Conservation (phyloP, 495 filamentous ascomycete genomes). For the Hyphodiscus hymeniophilus region DNA sequence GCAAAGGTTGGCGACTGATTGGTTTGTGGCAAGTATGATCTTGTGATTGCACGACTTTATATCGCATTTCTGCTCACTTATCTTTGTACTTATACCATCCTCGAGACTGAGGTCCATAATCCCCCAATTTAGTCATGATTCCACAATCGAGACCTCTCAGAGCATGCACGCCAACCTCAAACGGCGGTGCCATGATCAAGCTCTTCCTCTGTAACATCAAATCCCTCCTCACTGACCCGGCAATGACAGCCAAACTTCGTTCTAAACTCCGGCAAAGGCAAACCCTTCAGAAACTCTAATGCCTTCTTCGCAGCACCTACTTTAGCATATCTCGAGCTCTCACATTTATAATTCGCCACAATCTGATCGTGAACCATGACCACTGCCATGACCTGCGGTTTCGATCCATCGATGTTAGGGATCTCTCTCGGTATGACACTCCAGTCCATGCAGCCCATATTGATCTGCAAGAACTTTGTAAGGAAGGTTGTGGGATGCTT, state of each 20-base stretch:
- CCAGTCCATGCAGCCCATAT: constrained; percentile 42
- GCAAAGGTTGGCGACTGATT: too few species aligned
- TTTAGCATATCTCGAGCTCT: constrained; percentile 63
- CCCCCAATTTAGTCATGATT: too few species aligned
- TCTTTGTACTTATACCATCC: too few species aligned
- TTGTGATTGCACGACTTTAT: too few species aligned
- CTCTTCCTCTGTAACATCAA: background rate
- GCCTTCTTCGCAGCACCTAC: constrained; percentile 64
- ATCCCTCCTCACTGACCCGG: background rate
- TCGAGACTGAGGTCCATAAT: too few species aligned
- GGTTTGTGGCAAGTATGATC: too few species aligned
- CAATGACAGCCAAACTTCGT: constrained; percentile 58
- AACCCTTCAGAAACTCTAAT: constrained; percentile 44
- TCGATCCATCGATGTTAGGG: constrained; percentile 17
- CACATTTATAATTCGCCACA: constrained; percentile 51
- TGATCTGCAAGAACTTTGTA: constrained; percentile 31
- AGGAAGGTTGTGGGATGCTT: constrained; percentile 64
- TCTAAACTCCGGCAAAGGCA: constrained; percentile 53
- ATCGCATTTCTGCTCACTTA: too few species aligned
- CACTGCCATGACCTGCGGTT: constrained; percentile 49
- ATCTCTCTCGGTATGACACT: constrained; percentile 28
- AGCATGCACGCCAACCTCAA: background rate
- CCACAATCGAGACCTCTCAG: too few species aligned
- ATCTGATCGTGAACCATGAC: constrained; percentile 69
- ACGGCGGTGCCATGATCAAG: background rate